Conservation (phyloP, 768 basidiomycete species). For the Trametes villosa region DNA sequence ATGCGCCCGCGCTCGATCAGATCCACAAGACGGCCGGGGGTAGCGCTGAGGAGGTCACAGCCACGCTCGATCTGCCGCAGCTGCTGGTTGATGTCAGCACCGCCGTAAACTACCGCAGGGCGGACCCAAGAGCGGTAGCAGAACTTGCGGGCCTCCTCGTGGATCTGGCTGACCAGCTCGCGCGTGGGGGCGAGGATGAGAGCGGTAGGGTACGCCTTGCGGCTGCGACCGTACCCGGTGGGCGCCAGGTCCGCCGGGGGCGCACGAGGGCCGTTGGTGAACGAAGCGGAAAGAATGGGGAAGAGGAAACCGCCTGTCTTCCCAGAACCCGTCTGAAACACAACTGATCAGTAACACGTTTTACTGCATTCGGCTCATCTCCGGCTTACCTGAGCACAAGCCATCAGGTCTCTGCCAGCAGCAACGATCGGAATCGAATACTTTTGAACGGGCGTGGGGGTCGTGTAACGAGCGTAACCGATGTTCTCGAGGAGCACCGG, state of each 20-base stretch:
- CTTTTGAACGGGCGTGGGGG: conserved; percentile 99
- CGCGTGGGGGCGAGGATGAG: conserved; percentile 97
- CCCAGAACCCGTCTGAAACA: conserved; percentile 91
- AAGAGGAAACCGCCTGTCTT: conserved; percentile 99
- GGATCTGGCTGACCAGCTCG: conserved; percentile 98
- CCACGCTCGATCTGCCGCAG: conserved; percentile 94
- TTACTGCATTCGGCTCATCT: conserved; percentile 11
- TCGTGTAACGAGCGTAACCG: conserved; percentile 86
- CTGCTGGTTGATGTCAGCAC: conserved; percentile 96
- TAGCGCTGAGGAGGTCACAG: conserved; percentile 95
- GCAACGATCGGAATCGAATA: conserved; percentile 99
- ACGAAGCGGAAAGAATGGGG: conserved; percentile 95
- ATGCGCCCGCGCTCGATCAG: conserved; percentile 97
- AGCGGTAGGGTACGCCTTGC: conserved; percentile 97
- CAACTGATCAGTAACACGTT: conserved; percentile 26
- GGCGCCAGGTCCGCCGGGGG: conserved; percentile 58
- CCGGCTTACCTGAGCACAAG: conserved; percentile 82
- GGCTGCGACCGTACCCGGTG: conserved; percentile 61
- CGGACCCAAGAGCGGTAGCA: conserved; percentile 99
- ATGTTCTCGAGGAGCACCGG: conserved; percentile 96
- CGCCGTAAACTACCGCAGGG: conserved; percentile 98
- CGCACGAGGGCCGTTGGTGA: conserved; percentile 76
- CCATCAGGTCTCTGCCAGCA: conserved; percentile 87
- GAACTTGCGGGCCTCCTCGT: conserved; percentile 98
- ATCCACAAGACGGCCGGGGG: conserved; percentile 97